Evolutionary conservation across 371 early-diverging fungal species (phyloP), one percentile per base, ranked within the genome.

Genomic region (Amoeboaphelidium occidentale): DNA sequence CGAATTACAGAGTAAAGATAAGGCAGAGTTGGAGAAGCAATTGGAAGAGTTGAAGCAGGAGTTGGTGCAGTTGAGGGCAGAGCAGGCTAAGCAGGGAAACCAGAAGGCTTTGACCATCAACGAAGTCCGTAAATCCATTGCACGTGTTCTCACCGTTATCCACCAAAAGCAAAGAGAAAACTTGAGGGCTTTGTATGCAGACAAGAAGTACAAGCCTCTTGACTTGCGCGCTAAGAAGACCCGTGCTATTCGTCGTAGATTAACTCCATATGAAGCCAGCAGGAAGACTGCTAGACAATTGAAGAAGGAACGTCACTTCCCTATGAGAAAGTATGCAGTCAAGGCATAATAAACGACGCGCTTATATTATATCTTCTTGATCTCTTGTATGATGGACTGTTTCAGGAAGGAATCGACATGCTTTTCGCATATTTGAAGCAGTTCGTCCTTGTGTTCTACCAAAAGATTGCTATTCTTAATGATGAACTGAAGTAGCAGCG

Each of bases 211-310:
- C 75, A 55, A 73, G 41, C 92, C 91, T 55, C 67, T 83, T 55
- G 90, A 90, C 64, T 76, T 92, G 67, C 83, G 90, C 58, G 68
- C 65, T 67, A 92, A 92, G 82, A 82, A 83, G 80, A 92, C 91
- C 57, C 82, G 92, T 58, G 92, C 92, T 57, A 79, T 90, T 68
- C 88, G 92, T 53, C 83, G 91, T 57, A 78, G 78, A 52, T 69
- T 92, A 68, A 84, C 87, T 68, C 62, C 67, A 59, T 51, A 58
- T 55, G 84, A 87, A 69, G 63, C 63, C 47, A 58, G 69, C 51
- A 55, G 60, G 58, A 79, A 75, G 75, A 71, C 71, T 45, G 57
- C 73, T 51, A 73, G 73, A 67, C 77, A 81, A 65, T 62, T 65
- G 54, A 86, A 88, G 82, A 76, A 76, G 74, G 72, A 60, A 47